Evolutionary conservation across 768 basidiomycete genomes (phyloP).

Genomic region (Naganishia vaughanmartiniae): DNA sequence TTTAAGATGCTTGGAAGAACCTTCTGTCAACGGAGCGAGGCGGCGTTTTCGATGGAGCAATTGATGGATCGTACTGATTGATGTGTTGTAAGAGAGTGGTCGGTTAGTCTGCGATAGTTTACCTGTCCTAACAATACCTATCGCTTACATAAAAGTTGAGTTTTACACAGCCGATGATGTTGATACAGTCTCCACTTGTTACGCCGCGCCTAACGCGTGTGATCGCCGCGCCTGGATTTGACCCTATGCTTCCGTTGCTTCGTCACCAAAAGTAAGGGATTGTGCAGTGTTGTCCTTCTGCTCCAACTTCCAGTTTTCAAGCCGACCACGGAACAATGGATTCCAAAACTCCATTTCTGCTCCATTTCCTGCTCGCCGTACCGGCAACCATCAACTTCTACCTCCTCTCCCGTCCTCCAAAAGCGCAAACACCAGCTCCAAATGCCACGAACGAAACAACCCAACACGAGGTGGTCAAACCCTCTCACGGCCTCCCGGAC

Average conservation of each 20-base stretch:
- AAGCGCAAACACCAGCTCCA: neutral
- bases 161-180: neutral
- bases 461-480: neutral
- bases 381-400: constrained; percentile 27
- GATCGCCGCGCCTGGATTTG: neutral
- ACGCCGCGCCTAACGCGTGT: neutral
- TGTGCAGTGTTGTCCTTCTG: neutral
- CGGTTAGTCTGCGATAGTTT: too few relatives aligned
- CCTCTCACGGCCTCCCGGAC: constrained; percentile 7
- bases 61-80: neutral
- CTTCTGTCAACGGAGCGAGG: neutral
- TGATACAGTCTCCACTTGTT: neutral
- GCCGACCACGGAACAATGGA: neutral
- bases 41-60: neutral
- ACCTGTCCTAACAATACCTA: too few relatives aligned
- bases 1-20: neutral
- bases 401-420: constrained; percentile 18
- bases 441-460: constrained; percentile 1
- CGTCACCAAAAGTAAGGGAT: neutral
- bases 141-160: too few relatives aligned
- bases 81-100: neutral
- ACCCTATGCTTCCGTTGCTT: neutral
- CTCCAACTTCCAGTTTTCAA: neutral
- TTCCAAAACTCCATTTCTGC: constrained; percentile 22
- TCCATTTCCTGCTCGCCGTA: constrained; percentile 25